Evolutionary conservation across 2,329 filamentous ascomycete species (phyloP).

Genomic region (Curvularia sp.): DNA sequence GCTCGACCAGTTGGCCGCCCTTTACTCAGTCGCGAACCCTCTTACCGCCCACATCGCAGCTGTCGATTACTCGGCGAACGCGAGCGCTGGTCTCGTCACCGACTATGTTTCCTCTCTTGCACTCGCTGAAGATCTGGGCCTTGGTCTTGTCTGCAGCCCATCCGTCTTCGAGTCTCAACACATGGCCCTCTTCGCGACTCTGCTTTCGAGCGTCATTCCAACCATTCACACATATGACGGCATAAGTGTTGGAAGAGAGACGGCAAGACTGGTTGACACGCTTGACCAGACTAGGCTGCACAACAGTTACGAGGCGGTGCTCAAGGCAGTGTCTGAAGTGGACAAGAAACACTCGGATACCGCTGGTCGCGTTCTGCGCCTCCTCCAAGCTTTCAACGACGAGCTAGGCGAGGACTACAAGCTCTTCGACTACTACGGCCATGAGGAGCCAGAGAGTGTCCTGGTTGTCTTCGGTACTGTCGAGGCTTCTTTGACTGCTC

Average conservation of each 20-base stretch:
- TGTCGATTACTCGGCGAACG: slow-evolving; percentile 76
- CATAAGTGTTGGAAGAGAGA: slow-evolving; percentile 81
- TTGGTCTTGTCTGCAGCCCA: slow-evolving; percentile 83
- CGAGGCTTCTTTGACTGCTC: slow-evolving; percentile 83
- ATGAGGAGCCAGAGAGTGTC: slow-evolving; percentile 78
- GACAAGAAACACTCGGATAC: slow-evolving; percentile 73
- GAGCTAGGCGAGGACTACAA: slow-evolving; percentile 94
- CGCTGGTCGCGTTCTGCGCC: slow-evolving; percentile 73
- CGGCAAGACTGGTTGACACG: slow-evolving; percentile 81
- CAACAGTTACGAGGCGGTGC: slow-evolving; percentile 71
- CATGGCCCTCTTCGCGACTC: slow-evolving; percentile 87
- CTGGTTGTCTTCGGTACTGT: slow-evolving; percentile 92
- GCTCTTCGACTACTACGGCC: slow-evolving; percentile 92
- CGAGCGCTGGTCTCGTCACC: slow-evolving; percentile 74
- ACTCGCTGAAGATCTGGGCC: slow-evolving; percentile 85
- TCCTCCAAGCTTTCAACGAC: slow-evolving; percentile 79
- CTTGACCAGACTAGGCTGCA: slow-evolving; percentile 74
- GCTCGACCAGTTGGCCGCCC: slow-evolving; percentile 87
- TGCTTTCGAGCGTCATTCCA: slow-evolving; percentile 79
- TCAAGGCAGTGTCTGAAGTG: slow-evolving; percentile 66
- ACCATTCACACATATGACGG: slow-evolving; percentile 90
- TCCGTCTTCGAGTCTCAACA: slow-evolving; percentile 94
- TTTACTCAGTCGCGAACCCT: slow-evolving; percentile 91
- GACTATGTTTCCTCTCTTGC: slow-evolving; percentile 85
- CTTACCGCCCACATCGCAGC: slow-evolving; percentile 93